Percentiles rank a stretch among this genome's conserved stretches.
Evolutionary conservation across 176 grass and related monocot species (phyloP).

Genomic region (Coix lacrymajobi): DNA sequence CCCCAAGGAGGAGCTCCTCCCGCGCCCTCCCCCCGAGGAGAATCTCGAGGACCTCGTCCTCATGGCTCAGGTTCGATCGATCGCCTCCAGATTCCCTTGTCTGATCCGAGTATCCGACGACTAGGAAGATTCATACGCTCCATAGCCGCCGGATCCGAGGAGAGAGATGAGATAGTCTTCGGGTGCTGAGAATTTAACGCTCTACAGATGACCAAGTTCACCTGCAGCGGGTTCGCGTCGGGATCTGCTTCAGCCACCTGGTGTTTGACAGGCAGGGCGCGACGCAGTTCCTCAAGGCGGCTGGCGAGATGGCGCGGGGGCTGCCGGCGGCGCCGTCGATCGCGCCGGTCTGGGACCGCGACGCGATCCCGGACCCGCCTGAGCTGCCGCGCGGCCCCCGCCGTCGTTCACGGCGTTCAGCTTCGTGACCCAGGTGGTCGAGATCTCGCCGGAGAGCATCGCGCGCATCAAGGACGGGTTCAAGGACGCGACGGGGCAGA

Average conservation of each 20-base stretch:
- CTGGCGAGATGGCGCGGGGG: slow-evolving; percentile 57
- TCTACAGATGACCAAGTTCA: slow-evolving; percentile 76
- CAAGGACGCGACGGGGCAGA: slow-evolving; percentile 29
- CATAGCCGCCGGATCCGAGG: background rate
- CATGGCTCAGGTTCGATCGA: slow-evolving; percentile 58
- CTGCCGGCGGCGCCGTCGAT: slow-evolving; percentile 44
- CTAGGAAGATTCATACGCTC: background rate
- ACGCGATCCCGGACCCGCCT: slow-evolving; percentile 55
- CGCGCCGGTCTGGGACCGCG: slow-evolving; percentile 52
- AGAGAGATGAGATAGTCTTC: background rate
- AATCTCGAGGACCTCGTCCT: slow-evolving; percentile 68
- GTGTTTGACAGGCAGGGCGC: slow-evolving; percentile 76
- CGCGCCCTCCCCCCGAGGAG: slow-evolving; percentile 43
- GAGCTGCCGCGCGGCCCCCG: slow-evolving; percentile 42
- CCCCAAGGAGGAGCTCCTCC: slow-evolving; percentile 64
- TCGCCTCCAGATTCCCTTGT: background rate
- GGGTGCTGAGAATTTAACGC: background rate
- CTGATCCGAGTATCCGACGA: background rate
- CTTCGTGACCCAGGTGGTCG: slow-evolving; percentile 58
- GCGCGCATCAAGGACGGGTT: slow-evolving; percentile 50
- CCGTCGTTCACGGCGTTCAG: slow-evolving; percentile 56
- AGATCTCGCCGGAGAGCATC: slow-evolving; percentile 59
- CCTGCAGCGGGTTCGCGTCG: slow-evolving; percentile 70
- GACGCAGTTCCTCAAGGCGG: slow-evolving; percentile 64
- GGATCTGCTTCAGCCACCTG: slow-evolving; percentile 86